Conservation (phyloP, 208 protist species). For the Trichomonas tenax region DNA sequence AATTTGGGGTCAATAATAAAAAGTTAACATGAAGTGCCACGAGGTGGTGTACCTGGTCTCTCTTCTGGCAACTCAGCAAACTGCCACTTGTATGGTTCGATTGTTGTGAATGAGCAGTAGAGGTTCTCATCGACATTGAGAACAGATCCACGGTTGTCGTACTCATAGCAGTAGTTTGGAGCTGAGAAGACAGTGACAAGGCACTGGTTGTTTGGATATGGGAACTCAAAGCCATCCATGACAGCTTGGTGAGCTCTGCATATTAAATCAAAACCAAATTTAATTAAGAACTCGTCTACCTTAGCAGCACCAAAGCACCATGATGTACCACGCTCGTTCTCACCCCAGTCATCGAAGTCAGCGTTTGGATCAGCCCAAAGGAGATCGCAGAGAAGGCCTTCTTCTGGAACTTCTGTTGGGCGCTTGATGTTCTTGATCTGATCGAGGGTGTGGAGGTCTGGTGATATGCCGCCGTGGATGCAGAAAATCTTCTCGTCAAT, state of each 20-base stretch:
- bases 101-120: slow-evolving; percentile 47
- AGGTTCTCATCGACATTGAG: slow-evolving; percentile 51
- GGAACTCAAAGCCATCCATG: slow-evolving; percentile 78
- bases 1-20: background rate
- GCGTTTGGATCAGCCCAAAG: slow-evolving; percentile 95
- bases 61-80: background rate
- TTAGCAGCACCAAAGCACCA: slow-evolving; percentile 92
- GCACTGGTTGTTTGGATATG: slow-evolving; percentile 78
- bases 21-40: background rate
- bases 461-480: slow-evolving; percentile 87
- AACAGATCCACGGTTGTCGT: slow-evolving; percentile 97
- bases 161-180: slow-evolving; percentile 97
- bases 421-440: slow-evolving; percentile 81
- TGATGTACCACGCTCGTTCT: slow-evolving; percentile 91
- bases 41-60: background rate
- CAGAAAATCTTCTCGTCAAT: slow-evolving; percentile 99
- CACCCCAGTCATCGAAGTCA: slow-evolving; percentile 74
- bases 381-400: slow-evolving; percentile 90
- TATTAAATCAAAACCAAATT: slow-evolving; percentile 95
- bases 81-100: background rate
- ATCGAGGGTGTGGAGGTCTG: slow-evolving; percentile 79
- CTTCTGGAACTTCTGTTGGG: slow-evolving; percentile 66
- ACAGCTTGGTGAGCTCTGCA: slow-evolving; percentile 89
- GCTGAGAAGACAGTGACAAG: slow-evolving; percentile 98
- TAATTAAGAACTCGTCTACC: slow-evolving; percentile 85